Evolutionary conservation across 2,329 filamentous ascomycete genomes (phyloP).

Genomic region (Capronia coronata): DNA sequence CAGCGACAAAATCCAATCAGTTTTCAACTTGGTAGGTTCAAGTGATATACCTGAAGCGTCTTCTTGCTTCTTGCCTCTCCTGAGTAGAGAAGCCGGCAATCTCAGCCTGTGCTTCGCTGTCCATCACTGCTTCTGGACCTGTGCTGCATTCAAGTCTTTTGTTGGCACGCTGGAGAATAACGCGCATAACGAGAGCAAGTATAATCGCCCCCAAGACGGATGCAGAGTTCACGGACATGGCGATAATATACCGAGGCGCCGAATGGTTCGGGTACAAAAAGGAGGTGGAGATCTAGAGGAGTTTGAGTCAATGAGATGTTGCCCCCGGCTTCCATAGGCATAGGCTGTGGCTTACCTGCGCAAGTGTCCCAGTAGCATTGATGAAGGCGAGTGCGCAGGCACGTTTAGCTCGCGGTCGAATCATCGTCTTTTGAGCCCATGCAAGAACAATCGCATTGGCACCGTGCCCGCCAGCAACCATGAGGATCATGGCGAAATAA

Average conservation of each 20-base stretch:
- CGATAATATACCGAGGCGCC: conserved; percentile 21
- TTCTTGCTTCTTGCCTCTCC: not conserved
- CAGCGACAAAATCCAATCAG: too few relatives aligned
- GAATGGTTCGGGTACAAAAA: conserved; percentile 20
- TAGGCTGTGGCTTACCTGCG: conserved; percentile 8
- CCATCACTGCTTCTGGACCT: not conserved
- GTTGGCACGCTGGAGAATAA: conserved; percentile 26
- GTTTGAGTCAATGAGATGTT: conserved; percentile 49
- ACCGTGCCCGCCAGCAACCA: conserved; percentile 32
- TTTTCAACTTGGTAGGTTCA: not conserved
- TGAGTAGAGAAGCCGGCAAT: not conserved
- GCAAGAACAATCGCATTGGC: conserved; percentile 40
- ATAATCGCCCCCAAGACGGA: conserved; percentile 23
- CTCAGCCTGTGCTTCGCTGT: not conserved
- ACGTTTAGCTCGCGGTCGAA: conserved; percentile 41
- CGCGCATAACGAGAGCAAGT: conserved; percentile 22
- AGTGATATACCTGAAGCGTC: conserved; percentile 9
- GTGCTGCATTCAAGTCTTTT: conserved; percentile 23
- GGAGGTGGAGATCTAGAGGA: conserved; percentile 23
- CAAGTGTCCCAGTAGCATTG: conserved; percentile 37
- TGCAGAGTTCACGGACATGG: conserved; percentile 18
- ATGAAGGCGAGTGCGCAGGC: conserved; percentile 39
- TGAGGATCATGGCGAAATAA: conserved; percentile 33
- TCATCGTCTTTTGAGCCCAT: conserved; percentile 39
- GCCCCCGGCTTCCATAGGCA: not conserved